Conservation (phyloP, 2,329 filamentous ascomycete genomes). For the Cladosporium sp. region DNA sequence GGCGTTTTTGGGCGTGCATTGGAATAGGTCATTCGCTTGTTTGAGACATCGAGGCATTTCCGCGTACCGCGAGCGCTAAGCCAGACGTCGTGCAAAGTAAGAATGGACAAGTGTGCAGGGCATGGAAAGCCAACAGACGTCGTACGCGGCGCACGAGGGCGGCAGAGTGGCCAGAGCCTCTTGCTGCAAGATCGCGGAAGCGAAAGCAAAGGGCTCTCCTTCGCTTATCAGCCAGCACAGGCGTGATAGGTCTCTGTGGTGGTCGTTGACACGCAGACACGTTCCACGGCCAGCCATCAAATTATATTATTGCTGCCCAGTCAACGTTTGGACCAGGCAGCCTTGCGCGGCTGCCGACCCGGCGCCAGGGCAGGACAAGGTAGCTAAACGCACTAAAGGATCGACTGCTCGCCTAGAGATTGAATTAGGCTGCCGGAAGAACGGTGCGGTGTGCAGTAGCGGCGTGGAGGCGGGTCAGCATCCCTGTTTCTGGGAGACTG, state of each 20-base stretch:
- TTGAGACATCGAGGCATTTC: too few species aligned
- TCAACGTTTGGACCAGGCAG: neutral
- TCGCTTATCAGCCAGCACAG: neutral
- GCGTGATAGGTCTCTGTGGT: constrained; percentile 1
- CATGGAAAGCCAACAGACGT: too few species aligned
- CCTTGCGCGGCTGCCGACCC: constrained; percentile 2
- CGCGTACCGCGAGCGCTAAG: too few species aligned
- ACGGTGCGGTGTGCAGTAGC: constrained; percentile 1
- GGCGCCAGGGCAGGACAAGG: constrained; percentile 1
- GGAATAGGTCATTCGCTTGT: too few species aligned
- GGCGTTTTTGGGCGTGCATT: too few species aligned
- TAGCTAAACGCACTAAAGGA: neutral
- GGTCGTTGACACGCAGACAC: constrained; percentile 4
- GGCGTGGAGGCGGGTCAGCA: constrained; percentile 8
- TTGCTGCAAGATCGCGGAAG: constrained; percentile 4
- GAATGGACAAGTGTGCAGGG: too few species aligned
- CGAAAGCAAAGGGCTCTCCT: neutral
- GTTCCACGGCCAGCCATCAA: constrained; percentile 2
- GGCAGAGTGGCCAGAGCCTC: neutral
- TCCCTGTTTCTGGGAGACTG: neutral
- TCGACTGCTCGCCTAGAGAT: constrained; percentile 1
- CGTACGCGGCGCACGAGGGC: too few species aligned
- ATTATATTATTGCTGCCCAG: neutral
- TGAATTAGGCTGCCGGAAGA: neutral
- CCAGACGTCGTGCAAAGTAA: too few species aligned